Conservation (phyloP, 1,284 basidiomycete genomes). For the Agaricales sp. region DNA sequence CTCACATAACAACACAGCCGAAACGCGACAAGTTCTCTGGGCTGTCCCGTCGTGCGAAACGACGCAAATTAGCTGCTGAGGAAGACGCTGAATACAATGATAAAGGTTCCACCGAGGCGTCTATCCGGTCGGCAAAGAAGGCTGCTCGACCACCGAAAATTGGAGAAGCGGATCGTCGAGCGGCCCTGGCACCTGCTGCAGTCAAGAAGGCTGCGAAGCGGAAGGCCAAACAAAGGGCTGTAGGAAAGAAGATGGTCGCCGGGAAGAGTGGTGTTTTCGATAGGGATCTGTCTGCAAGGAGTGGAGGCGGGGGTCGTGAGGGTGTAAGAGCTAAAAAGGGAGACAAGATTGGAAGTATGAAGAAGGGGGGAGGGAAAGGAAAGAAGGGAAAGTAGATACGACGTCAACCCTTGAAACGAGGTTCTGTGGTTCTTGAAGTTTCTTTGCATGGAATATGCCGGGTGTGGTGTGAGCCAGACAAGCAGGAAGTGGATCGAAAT, state of each 20-base stretch:
- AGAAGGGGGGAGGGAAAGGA: conserved; percentile 21
- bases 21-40: conserved; percentile 82
- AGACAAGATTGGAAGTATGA: background rate
- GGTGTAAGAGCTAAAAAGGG: too few relatives aligned
- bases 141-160: conserved; percentile 36
- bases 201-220: conserved; percentile 8
- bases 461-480: too few relatives aligned
- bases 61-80: conserved; percentile 78
- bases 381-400: conserved; percentile 42
- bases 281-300: conserved; percentile 28
- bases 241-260: conserved; percentile 8
- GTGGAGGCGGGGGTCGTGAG: conserved; percentile 26
- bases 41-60: conserved; percentile 73
- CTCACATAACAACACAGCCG: conserved; percentile 30
- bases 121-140: conserved; percentile 83
- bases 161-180: background rate
- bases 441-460: too few relatives aligned
- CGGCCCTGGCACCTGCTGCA: background rate
- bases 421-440: too few relatives aligned
- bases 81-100: conserved; percentile 60
- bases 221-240: conserved; percentile 7
- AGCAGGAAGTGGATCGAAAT: conserved; percentile 22
- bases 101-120: conserved; percentile 47
- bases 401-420: too few relatives aligned
- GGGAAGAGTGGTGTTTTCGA: conserved; percentile 25